Evolutionary conservation across 2,329 filamentous ascomycete genomes (phyloP).

Genomic region (Monosporascus sp.): DNA sequence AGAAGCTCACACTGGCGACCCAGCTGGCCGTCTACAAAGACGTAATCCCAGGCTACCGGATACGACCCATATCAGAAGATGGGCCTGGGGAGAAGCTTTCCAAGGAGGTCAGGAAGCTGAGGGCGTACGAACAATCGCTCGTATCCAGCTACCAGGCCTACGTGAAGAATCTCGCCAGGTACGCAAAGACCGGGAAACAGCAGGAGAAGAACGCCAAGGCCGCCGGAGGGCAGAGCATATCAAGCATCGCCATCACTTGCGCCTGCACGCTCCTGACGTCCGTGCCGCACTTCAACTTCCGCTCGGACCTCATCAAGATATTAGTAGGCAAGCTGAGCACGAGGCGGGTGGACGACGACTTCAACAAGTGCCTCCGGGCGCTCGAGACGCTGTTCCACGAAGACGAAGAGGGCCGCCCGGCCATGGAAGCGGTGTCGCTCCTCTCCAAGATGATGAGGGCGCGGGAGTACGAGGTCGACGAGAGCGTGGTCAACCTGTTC

Average conservation of each 20-base stretch:
- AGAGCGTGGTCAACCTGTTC: conserved; percentile 84
- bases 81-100: conserved; percentile 75
- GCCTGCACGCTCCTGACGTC: conserved; percentile 73
- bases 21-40: conserved; percentile 92
- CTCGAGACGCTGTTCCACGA: conserved; percentile 77
- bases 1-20: conserved; percentile 80
- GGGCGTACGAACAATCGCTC: conserved; percentile 82
- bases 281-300: conserved; percentile 97
- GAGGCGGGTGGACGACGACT: conserved; percentile 67
- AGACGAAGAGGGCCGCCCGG: conserved; percentile 85
- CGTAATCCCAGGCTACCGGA: conserved; percentile 92
- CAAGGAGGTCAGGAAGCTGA: conserved; percentile 80
- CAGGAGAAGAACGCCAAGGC: conserved; percentile 32
- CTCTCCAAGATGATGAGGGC: conserved; percentile 94
- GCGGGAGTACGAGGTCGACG: conserved; percentile 75
- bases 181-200: conserved; percentile 47
- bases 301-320: conserved; percentile 80
- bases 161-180: conserved; percentile 65
- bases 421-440: conserved; percentile 78
- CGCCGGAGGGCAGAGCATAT: conserved; percentile 46
- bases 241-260: conserved; percentile 77
- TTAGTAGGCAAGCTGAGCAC: conserved; percentile 77
- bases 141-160: conserved; percentile 82
- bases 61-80: conserved; percentile 74
- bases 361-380: conserved; percentile 69